Conservation (phyloP, 108 stramenopile species). For the Pseudonitzschia multiseries region DNA sequence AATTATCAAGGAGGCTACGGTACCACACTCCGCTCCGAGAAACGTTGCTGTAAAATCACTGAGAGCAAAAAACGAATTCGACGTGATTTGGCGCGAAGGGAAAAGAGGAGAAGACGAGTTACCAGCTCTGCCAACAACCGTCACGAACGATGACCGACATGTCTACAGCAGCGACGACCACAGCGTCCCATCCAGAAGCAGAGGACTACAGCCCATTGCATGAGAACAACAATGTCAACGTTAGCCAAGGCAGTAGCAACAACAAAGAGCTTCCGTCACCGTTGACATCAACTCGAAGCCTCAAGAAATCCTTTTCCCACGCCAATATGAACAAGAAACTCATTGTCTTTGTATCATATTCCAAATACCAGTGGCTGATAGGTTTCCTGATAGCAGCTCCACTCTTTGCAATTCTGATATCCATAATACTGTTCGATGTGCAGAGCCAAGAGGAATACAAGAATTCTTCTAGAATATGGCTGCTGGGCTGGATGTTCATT, state of each 20-base stretch:
- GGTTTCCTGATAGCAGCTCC: slow-evolving; percentile 2
- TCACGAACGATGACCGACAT: not conserved
- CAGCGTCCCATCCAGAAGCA: not conserved
- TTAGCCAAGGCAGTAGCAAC: not conserved
- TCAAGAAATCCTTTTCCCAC: slow-evolving; percentile 3
- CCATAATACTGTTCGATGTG: slow-evolving; percentile 12
- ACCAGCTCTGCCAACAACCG: too few relatives aligned
- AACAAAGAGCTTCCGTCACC: slow-evolving; percentile 2
- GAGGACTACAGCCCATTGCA: not conserved
- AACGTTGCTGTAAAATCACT: too few relatives aligned
- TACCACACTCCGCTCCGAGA: too few relatives aligned
- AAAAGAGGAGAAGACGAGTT: too few relatives aligned
- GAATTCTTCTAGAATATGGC: slow-evolving; percentile 24
- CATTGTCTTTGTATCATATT: slow-evolving; percentile 20
- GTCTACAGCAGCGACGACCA: not conserved
- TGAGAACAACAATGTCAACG: not conserved
- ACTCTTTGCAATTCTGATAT: slow-evolving; percentile 13
- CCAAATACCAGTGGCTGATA: slow-evolving; percentile 18
- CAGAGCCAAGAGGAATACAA: slow-evolving; percentile 10
- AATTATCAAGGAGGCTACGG: too few relatives aligned
- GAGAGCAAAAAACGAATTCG: too few relatives aligned
- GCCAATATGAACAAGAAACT: not conserved
- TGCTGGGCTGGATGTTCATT: slow-evolving; percentile 25
- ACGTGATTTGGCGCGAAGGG: too few relatives aligned
- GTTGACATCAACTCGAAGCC: not conserved